Evolutionary conservation across 176 grass and related monocot genomes (phyloP), one percentile per base, ranked within the genome.

Genomic region (Paspalum vaginatum): DNA sequence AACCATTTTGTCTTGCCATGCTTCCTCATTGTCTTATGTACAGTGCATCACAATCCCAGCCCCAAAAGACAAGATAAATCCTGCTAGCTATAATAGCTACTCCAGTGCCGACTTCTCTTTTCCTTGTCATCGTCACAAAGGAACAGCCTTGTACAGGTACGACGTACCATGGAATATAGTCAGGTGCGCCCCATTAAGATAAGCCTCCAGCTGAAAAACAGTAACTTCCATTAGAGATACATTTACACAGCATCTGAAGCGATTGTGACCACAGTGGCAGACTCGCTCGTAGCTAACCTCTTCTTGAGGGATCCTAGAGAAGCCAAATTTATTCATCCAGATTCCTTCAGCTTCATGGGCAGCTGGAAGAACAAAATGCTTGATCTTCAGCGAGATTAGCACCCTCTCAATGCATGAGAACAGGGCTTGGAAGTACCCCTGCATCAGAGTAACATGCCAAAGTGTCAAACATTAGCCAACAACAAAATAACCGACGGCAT

Each of bases 271-370:
- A 54, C 4, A 50, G 45, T 40, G 61, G 26, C 14, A 50, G 68
- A 45, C 13, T 17, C 11, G 26, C 57, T 10, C 9, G 51, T 40
- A 71, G 66, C 16, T 61, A 22, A 92, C 94, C 87, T 97, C 79
- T 39, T 94, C 91, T 61, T 81, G 88, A 63, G 82, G 81, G 21
- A 97, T 90, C 80, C 83, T 89, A 44, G 78, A 72, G 85, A 97
- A 97, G 47, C 94, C 91, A 85, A 97, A 97, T 91, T 97, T 97
- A 5, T 94, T 97, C 48, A 79, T 94, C 94, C 94, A 97, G 49
- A 97, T 94, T 56, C 85, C 84, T 92, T 97, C 91, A 16, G 94
- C 94, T 88, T 97, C 94, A 38, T 92, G 91, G 39, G 94, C 94
- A n/a, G 94, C 91, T 18, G 94, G 94, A 65, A 97, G 91, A 57